Conservation (phyloP, 768 basidiomycete genomes). For the Serendipita vermifera region DNA sequence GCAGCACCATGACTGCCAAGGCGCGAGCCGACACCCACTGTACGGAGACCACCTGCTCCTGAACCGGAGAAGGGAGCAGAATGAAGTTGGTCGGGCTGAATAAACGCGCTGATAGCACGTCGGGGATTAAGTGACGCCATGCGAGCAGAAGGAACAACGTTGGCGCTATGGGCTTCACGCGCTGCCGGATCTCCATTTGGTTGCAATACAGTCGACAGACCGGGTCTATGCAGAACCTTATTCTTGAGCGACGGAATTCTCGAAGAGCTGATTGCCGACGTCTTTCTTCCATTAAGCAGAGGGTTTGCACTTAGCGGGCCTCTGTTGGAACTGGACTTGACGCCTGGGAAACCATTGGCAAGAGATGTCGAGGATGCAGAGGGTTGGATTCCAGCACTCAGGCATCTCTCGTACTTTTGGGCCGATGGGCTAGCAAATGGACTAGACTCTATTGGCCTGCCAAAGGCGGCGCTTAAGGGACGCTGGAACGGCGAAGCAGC, state of each 20-base stretch:
- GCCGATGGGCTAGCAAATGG: neutral
- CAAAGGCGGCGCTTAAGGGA: slow-evolving; percentile 41
- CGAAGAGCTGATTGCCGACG: neutral
- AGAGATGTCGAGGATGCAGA: slow-evolving; percentile 44
- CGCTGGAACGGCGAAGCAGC: slow-evolving; percentile 29
- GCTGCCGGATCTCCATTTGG: too few relatives aligned
- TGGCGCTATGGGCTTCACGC: neutral
- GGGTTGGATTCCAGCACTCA: neutral
- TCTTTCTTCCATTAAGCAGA: neutral
- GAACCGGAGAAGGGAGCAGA: neutral
- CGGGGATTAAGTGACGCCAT: neutral
- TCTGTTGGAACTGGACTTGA: neutral
- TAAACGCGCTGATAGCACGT: neutral
- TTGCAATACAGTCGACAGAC: neutral
- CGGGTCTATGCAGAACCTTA: neutral
- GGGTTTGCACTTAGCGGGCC: neutral
- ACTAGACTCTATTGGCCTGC: slow-evolving; percentile 23
- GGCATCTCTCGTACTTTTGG: neutral
- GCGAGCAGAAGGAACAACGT: neutral
- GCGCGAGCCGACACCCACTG: neutral
- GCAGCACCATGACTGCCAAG: neutral
- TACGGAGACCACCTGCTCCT: too few relatives aligned
- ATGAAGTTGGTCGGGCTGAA: neutral
- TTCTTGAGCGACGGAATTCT: neutral
- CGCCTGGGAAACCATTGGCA: neutral